Base-by-base conservation (phyloP, 2,329 filamentous ascomycete genomes). In the Fusarium sp. region DNA sequence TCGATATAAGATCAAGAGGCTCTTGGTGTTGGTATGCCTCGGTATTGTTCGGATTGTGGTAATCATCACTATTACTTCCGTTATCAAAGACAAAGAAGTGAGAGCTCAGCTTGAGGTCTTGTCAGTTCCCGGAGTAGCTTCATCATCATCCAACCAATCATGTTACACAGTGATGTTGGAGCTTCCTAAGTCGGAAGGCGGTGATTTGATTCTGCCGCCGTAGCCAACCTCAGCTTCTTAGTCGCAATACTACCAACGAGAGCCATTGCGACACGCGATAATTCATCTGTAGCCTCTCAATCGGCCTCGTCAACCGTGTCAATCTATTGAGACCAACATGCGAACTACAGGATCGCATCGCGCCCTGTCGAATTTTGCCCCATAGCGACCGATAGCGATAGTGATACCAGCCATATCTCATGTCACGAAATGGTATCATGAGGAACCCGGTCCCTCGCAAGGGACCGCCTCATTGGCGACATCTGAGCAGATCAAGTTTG, bases 381-480 rank as follows among this genome's bases (percentile, higher is more conserved):
- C 61, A 54, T 76, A 78, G 65, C 69, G 31, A 70, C 47, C 62
- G 60, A 58, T 28, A 48, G 54, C 54, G 39, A 57, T 58, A 67
- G 58, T 73, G 62, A 77, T 47, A 47, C 26, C 65, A 72, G 42
- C 65, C 41, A 71, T 65, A 75, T 63, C 66, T 68, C 73, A 78
- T 78, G 76, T 78, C 76, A 58, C 75, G 76, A 74, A 77, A 78
- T 78, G 76, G 74, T 61, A 67, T 61, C 69, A 66, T 68, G 65
- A 77, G 58, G 69, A 74, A 78, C 60, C 61, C 55, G 76, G 72
- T 71, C 74, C 79, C 85, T 68, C 86, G 85, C 71, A 86, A 82
- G 78, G 81, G 82, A 44, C 81, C 84, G 59, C 81, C 84, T 63
- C 86, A 84, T 70, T 88, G 86, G 86, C 88, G 88, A 74, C 82